Conservation (phyloP, 2,329 filamentous ascomycete species). For the Elsinoe perseae region DNA sequence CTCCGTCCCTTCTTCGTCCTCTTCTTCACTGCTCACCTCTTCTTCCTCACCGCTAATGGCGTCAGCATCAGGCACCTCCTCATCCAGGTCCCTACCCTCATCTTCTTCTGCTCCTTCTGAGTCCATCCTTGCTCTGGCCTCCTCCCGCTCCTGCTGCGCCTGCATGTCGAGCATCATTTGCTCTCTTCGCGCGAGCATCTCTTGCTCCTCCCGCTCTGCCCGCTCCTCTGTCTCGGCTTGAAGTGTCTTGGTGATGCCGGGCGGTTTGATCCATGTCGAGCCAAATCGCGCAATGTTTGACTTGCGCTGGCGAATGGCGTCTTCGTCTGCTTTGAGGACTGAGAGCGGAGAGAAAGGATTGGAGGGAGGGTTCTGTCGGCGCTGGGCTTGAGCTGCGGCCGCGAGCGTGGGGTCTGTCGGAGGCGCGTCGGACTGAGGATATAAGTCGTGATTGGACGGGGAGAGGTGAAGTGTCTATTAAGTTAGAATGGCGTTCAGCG, state of each 20-base stretch:
- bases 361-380: conserved; percentile 27
- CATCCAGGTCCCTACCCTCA: conserved; percentile 55
- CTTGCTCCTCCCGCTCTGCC: conserved; percentile 78
- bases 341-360: conserved; percentile 53
- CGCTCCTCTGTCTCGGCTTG: conserved; percentile 85
- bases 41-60: conserved; percentile 39
- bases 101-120: conserved; percentile 36
- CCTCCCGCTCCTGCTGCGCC: conserved; percentile 51
- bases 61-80: conserved; percentile 53
- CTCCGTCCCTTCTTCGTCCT: conserved; percentile 45
- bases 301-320: conserved; percentile 66
- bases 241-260: conserved; percentile 79
- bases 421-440: not conserved
- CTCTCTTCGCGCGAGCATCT: conserved; percentile 64
- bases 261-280: conserved; percentile 81
- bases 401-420: not conserved
- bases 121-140: conserved; percentile 31
- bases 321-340: conserved; percentile 67
- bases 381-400: conserved; percentile 17
- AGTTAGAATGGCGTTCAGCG: not conserved
- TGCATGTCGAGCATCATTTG: conserved; percentile 66
- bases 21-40: conserved; percentile 61
- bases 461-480: conserved; percentile 2
- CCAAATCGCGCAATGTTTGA: conserved; percentile 80
- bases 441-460: conserved; percentile 13